Conservation (phyloP, 192 early-diverging fungal species). For the Podila horticola region DNA sequence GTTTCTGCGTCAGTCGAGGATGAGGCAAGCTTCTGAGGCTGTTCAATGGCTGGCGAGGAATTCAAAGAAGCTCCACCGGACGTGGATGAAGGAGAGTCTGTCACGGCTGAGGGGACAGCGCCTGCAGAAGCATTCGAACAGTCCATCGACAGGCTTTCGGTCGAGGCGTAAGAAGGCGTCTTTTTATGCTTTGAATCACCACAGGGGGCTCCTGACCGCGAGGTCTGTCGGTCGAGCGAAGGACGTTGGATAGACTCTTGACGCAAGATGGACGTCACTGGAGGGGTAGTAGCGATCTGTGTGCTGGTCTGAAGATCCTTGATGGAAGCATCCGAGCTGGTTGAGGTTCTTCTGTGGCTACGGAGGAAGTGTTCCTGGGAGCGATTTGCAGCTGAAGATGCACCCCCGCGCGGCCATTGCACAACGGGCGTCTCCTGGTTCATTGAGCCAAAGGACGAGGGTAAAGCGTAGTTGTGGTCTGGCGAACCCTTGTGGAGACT, state of each 20-base stretch:
- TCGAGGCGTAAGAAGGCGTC: conserved; percentile 18
- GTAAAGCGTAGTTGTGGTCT: conserved; percentile 11
- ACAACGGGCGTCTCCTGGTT: conserved; percentile 37
- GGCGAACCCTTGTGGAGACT: conserved; percentile 41
- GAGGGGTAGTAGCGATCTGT: conserved; percentile 34
- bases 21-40: not conserved
- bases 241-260: conserved; percentile 15
- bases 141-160: conserved; percentile 13
- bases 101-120: not conserved
- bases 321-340: conserved; percentile 37
- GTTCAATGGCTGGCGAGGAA: conserved; percentile 3
- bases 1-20: not conserved
- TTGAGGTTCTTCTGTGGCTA: conserved; percentile 32
- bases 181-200: not conserved
- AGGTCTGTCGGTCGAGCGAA: conserved; percentile 20
- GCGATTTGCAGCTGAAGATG: conserved; percentile 37
- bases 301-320: conserved; percentile 34
- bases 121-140: not conserved
- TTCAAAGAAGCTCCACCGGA: not conserved
- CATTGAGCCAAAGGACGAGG: conserved; percentile 16
- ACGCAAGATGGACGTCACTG: conserved; percentile 11
- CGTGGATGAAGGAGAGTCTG: not conserved
- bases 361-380: conserved; percentile 48
- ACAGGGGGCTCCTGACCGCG: conserved; percentile 13
- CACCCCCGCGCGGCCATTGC: conserved; percentile 42